A percentile compares a stretch with the other conserved stretches of the same genome.
Conservation (phyloP, 306 rosid genomes). For the Acmispon strigosus region DNA sequence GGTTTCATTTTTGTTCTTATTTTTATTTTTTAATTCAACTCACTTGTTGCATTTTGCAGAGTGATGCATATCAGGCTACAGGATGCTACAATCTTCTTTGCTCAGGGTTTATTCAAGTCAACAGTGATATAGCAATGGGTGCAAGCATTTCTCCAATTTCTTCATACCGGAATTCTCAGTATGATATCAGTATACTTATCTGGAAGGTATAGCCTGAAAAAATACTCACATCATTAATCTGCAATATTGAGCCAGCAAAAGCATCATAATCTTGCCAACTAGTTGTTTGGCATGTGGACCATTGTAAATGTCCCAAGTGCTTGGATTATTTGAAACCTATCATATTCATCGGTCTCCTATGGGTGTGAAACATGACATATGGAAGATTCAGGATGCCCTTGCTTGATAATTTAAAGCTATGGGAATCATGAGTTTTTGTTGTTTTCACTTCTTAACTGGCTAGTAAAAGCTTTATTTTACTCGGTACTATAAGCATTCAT, state of each 20-base stretch:
- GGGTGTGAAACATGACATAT: neutral
- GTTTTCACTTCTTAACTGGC: neutral
- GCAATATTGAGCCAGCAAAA: neutral
- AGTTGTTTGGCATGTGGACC: constrained; percentile 21
- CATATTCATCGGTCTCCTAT: neutral
- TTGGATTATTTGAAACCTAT: constrained; percentile 3
- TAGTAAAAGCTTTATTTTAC: constrained; percentile 17
- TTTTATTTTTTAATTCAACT: neutral
- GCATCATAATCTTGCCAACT: neutral
- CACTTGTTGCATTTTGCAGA: constrained; percentile 33
- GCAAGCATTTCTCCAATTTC: constrained; percentile 94
- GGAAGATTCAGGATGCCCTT: constrained; percentile 5
- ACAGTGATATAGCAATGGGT: constrained; percentile 88
- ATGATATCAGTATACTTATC: constrained; percentile 83
- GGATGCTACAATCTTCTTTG: constrained; percentile 99
- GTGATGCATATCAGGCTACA: constrained; percentile 99
- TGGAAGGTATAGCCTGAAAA: constrained; percentile 82
- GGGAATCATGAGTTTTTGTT: constrained; percentile 8
- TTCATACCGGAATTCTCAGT: constrained; percentile 55
- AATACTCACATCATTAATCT: neutral
- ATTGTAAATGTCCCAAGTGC: constrained; percentile 11
- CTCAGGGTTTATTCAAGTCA: constrained; percentile 94
- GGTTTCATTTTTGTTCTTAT: neutral
- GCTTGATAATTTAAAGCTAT: neutral
- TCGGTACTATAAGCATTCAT: neutral